A percentile compares a stretch with the other conserved stretches of the same genome.
These are phyloP conservation scores for Athelia sp. DNA, from an alignment of 1,284 basidiomycete genomes.

Conservation along the genomic window DNA sequence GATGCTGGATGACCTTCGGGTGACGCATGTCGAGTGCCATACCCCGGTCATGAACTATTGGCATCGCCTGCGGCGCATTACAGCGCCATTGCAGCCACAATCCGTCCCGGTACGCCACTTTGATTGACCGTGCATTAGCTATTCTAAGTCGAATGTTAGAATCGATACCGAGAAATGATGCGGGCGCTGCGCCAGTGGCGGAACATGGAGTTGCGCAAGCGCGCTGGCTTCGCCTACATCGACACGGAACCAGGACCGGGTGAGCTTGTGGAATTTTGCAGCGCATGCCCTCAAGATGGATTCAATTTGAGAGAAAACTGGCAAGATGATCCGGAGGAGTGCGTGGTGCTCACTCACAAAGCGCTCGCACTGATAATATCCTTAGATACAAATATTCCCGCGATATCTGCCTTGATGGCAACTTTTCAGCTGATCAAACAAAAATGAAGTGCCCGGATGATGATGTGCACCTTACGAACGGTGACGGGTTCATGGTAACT, in stretches of 20 bases:
- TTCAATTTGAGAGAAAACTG: slow-evolving; percentile 7
- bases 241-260: not conserved
- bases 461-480: not conserved
- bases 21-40: slow-evolving; percentile 7
- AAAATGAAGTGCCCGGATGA: not conserved
- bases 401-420: slow-evolving; percentile 10
- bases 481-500: slow-evolving; percentile 6
- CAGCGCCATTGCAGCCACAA: slow-evolving; percentile 4
- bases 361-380: not conserved
- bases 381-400: not conserved
- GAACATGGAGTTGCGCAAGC: not conserved
- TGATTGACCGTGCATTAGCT: no score
- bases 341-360: not conserved
- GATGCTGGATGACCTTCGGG: slow-evolving; percentile 6
- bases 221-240: not conserved
- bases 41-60: slow-evolving; percentile 4
- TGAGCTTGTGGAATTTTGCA: slow-evolving; percentile 10
- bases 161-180: slow-evolving; percentile 7
- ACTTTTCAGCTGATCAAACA: slow-evolving; percentile 7
- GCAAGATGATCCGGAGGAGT: not conserved
- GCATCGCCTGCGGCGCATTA: slow-evolving; percentile 4
- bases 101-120: not conserved
- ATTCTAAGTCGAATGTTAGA: not conserved
- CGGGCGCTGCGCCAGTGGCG: slow-evolving; percentile 6
- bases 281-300: slow-evolving; percentile 10